Conservation (phyloP, 2,329 filamentous ascomycete species). For the Botryotinia globosa region DNA sequence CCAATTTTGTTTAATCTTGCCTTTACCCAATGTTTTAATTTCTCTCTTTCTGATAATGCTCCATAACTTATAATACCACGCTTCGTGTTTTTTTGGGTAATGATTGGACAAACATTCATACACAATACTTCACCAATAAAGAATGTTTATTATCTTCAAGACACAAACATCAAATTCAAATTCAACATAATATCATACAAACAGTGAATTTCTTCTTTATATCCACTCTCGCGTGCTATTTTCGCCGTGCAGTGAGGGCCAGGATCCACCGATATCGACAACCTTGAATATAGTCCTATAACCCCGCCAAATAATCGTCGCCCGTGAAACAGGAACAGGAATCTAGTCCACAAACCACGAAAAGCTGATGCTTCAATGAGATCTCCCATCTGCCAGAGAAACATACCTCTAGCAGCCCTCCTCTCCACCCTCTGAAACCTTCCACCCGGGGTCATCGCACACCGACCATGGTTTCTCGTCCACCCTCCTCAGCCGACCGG, state of each 20-base stretch:
- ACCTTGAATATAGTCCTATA: conserved; percentile 34
- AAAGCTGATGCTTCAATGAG: conserved; percentile 37
- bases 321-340: conserved; percentile 37
- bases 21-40: conserved; percentile 5
- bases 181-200: conserved; percentile 18
- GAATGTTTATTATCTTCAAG: conserved; percentile 27
- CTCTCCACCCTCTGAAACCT: conserved; percentile 29
- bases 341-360: conserved; percentile 27
- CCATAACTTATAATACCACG: background rate
- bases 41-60: conserved; percentile 7
- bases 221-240: conserved; percentile 18
- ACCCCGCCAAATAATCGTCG: conserved; percentile 36
- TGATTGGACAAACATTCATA: conserved; percentile 28
- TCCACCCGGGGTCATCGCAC: conserved; percentile 24
- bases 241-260: conserved; percentile 18
- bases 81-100: conserved; percentile 18
- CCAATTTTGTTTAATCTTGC: conserved; percentile 10
- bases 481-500: conserved; percentile 36
- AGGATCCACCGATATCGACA: conserved; percentile 32
- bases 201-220: conserved; percentile 14
- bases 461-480: conserved; percentile 38
- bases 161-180: conserved; percentile 13
- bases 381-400: conserved; percentile 33
- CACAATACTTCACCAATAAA: conserved; percentile 23
- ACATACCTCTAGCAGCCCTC: conserved; percentile 29